These are phyloP conservation scores for Leersia perrieri DNA, from an alignment of 176 grass and related monocot genomes.

Conservation along the genomic window DNA sequence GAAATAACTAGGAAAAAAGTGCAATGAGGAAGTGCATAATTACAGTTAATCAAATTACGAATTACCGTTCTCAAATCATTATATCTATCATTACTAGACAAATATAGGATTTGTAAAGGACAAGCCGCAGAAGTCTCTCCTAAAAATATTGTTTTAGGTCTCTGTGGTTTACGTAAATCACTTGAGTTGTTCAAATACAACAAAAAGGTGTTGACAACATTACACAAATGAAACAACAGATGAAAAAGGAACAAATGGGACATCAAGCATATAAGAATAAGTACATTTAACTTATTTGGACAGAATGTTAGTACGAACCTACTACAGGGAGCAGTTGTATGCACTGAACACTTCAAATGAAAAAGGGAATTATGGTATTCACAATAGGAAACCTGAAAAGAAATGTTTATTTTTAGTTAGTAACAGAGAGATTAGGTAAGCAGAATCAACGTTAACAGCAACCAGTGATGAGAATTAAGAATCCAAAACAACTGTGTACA, in stretches of 20 bases:
- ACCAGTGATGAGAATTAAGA: not conserved
- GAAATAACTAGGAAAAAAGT: not conserved
- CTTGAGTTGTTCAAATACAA: not conserved
- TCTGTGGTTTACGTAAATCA: not conserved
- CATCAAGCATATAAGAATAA: not conserved
- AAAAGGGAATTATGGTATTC: not conserved
- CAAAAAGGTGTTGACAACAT: not conserved
- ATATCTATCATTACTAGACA: not conserved
- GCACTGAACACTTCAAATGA: slow-evolving; percentile 18
- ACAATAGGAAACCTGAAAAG: slow-evolving; percentile 36
- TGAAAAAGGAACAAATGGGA: not conserved
- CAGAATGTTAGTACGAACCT: slow-evolving; percentile 34
- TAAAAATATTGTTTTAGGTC: slow-evolving; percentile 2
- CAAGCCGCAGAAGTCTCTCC: not conserved
- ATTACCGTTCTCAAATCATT: not conserved
- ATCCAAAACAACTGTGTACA: not conserved
- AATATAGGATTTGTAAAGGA: not conserved
- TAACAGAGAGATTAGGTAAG: not conserved
- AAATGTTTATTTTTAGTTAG: not conserved
- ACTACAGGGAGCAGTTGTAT: slow-evolving; percentile 32
- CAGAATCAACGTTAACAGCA: not conserved
- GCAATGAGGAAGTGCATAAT: not conserved
- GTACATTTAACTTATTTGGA: slow-evolving; percentile 12
- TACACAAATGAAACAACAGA: not conserved
- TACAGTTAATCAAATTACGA: slow-evolving; percentile 13